A percentile compares a stretch with the other conserved stretches of the same genome.
Conservation (phyloP, 1,284 basidiomycete genomes). For the Heterobasidion occidentale region DNA sequence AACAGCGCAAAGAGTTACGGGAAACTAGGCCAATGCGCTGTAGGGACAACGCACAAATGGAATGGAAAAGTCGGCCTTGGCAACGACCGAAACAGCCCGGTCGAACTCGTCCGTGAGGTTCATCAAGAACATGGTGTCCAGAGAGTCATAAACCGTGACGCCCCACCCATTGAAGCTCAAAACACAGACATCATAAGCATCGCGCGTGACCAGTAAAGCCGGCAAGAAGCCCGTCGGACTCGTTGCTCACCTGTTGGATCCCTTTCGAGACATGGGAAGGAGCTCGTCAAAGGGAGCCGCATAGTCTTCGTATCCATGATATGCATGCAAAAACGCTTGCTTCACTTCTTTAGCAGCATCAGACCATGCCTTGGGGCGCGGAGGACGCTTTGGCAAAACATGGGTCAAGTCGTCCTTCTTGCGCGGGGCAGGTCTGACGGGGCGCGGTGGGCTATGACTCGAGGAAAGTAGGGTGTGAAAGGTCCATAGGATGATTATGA, state of each 20-base stretch:
- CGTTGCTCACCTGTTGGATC: slow-evolving; percentile 41
- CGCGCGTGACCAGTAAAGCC: not conserved
- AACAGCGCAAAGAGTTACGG: too few species aligned
- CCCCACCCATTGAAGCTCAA: slow-evolving; percentile 73
- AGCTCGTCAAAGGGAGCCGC: slow-evolving; percentile 59
- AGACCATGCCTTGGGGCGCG: slow-evolving; percentile 30
- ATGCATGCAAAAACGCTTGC: slow-evolving; percentile 56
- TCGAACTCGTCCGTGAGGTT: slow-evolving; percentile 64
- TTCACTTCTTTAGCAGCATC: slow-evolving; percentile 43
- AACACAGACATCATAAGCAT: not conserved
- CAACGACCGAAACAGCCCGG: slow-evolving; percentile 58
- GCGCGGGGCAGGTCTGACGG: slow-evolving; percentile 13
- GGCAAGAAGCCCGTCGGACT: not conserved
- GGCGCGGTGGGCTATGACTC: slow-evolving; percentile 1
- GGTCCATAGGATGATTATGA: slow-evolving; percentile 4
- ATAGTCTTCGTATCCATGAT: slow-evolving; percentile 48
- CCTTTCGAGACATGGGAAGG: slow-evolving; percentile 37
- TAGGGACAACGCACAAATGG: slow-evolving; percentile 9
- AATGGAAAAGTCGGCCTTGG: slow-evolving; percentile 43
- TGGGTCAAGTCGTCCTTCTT: slow-evolving; percentile 11
- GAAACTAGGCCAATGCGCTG: too few species aligned
- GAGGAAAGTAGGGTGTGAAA: not conserved
- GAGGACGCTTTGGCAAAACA: slow-evolving; percentile 12
- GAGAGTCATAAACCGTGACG: slow-evolving; percentile 66
- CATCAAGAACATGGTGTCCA: slow-evolving; percentile 83